Evolutionary conservation across 441 rosid species (phyloP), one percentile per base, ranked within the genome.

Genomic region (Capsella rubella): DNA sequence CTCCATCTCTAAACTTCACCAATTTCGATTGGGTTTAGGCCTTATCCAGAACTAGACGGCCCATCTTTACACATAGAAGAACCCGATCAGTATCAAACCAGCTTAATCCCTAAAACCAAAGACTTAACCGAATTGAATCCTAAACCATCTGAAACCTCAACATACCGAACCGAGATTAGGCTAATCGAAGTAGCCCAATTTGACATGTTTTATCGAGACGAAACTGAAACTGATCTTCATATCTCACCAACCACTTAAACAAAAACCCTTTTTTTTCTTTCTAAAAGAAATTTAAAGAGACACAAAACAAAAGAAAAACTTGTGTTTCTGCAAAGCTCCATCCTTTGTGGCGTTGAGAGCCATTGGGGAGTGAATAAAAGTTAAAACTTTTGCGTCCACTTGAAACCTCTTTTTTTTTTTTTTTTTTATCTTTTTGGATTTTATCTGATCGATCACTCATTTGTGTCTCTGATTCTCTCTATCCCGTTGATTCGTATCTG

Each of bases 401-500:
- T 69, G 57, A 75, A 52, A 34, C 4, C 14, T 64, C 53, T 31
- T 54, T 25, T 37, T 3, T 39, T 54, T 25, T 37, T 3, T 39
- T 60, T 6, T 56, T 25, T 5, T 6, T 3, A 34, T 34, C 37
- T 6, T 64, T 65, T 51, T 52, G 46, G 50, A 32, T 55, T 68
- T 68, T 68, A 68, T 76, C 66, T 62, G 25, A 47, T 76, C 71
- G 25, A 55, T 76, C 71, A 69, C 79, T 69, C 25, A 6, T 76
- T 56, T 70, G 80, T 76, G 76, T 70, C 76, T 47, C 71, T 47
- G 49, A 76, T 18, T 70, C 39, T 34, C 16, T 43, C 12, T 27
- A 11, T 69, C 71, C 12, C 29, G 31, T 57, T 7, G 32, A 69
- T 37, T 61, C 51, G 51, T 14, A 61, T 76, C 71, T 76, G 7